Percentiles rank a stretch among this genome's conserved stretches.
These are phyloP conservation scores for Grosmannia huntii DNA, from an alignment of 2,329 filamentous ascomycete genomes.

Conservation along the genomic window DNA sequence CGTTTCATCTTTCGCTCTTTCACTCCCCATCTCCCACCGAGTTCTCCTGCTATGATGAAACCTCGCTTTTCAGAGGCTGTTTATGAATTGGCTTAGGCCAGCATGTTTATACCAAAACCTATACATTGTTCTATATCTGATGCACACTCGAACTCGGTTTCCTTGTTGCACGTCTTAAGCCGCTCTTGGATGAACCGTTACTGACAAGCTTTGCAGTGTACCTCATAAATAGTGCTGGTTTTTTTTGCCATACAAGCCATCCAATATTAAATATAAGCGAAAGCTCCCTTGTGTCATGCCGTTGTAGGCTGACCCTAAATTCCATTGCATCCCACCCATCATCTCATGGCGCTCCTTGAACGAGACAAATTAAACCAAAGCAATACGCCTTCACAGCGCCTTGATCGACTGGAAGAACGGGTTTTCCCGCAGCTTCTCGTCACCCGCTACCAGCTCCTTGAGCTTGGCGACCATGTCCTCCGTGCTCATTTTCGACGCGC, in stretches of 20 bases:
- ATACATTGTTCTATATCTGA: slow-evolving; percentile 9
- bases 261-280: slow-evolving; percentile 1
- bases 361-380: neutral
- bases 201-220: neutral
- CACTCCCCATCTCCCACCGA: neutral
- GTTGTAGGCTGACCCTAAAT: slow-evolving; percentile 4
- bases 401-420: slow-evolving; percentile 59
- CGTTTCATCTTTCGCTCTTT: neutral
- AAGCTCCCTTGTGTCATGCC: neutral
- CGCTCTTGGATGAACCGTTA: neutral
- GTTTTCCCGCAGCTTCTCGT: slow-evolving; percentile 51
- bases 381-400: slow-evolving; percentile 27
- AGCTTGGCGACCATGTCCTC: slow-evolving; percentile 69
- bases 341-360: neutral
- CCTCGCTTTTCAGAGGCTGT: slow-evolving; percentile 12
- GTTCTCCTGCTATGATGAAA: slow-evolving; percentile 9
- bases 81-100: slow-evolving; percentile 11
- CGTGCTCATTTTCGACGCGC: slow-evolving; percentile 39
- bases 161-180: neutral
- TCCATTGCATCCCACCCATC: neutral
- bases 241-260: neutral
- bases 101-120: slow-evolving; percentile 9
- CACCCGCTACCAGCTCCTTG: slow-evolving; percentile 63
- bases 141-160: neutral
- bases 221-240: neutral